Conservation (phyloP, 1,139 yeast species). For the Zygoascus meyerae region DNA sequence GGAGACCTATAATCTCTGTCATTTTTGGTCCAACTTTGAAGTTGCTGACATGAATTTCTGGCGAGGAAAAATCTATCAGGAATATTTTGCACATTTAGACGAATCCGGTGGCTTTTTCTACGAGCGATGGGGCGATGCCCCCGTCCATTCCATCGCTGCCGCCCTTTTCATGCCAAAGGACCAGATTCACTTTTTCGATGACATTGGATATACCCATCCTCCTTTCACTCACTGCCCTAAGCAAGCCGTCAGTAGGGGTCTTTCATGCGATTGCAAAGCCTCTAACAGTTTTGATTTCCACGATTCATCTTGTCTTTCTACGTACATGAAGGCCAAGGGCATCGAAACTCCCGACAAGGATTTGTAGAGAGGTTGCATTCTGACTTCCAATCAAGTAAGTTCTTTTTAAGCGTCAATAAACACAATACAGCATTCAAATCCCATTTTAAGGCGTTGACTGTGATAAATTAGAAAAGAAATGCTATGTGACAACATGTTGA, state of each 20-base stretch:
- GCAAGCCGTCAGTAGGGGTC: constrained; percentile 17
- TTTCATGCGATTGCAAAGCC: constrained; percentile 23
- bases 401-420: too few species aligned
- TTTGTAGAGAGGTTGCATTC: not conserved
- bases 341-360: constrained; percentile 10
- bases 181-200: constrained; percentile 70
- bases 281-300: constrained; percentile 24
- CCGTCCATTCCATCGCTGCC: constrained; percentile 82
- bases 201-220: constrained; percentile 73
- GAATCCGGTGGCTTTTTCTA: constrained; percentile 81
- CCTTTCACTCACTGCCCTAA: constrained; percentile 73
- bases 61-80: constrained; percentile 58
- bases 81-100: constrained; percentile 68
- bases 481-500: too few species aligned
- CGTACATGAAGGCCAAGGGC: constrained; percentile 20
- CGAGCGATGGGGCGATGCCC: constrained; percentile 97
- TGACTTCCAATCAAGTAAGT: too few species aligned
- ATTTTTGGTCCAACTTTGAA: constrained; percentile 92
- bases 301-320: constrained; percentile 23
- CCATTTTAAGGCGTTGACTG: too few species aligned
- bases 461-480: too few species aligned
- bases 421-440: too few species aligned
- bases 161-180: constrained; percentile 61
- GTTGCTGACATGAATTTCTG: constrained; percentile 74
- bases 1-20: constrained; percentile 64